Evolutionary conservation across 2,329 filamentous ascomycete genomes (phyloP), one percentile per base, ranked within the genome.

Genomic region (Aspergillus costaricaensis): DNA sequence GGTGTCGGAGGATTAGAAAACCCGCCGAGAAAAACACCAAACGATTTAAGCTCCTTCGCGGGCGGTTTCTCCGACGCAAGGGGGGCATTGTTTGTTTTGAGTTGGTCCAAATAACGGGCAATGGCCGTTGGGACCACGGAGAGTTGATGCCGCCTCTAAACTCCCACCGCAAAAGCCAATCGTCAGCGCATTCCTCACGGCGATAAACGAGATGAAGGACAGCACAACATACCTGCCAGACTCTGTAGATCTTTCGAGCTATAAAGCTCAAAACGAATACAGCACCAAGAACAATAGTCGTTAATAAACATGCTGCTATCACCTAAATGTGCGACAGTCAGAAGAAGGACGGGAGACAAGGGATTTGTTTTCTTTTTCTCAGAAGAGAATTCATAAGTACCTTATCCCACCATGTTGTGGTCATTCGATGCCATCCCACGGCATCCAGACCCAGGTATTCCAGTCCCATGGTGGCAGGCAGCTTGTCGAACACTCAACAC

Each of bases 11-110:
- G 73, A 32, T 36, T 64, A 7, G 62, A 62, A 49, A 77, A 72
- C 21, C 55, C 48, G 4, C 76, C 75, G 5, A 77, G 69, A 60
- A 70, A 77, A 3, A 76, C 70, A 1, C 73, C 73, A 65, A 74
- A 74, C 1, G 70, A 67, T 63, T 60, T 62, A 12, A 62, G 57
- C 3, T 66, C 60, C 19, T 56, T 30, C 17, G 30, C 25, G 5
- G 27, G 15, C 5, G 44, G 23, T 36, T 36, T 47, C 10, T 57
- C 55, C 8, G 51, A 27, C 12, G 27, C 47, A 4, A 63, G 58
- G 5, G 49, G 14, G 1, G 56, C 43, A 8, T 61, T 58, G 8
- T 66, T 55, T 32, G 38, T 50, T 15, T 58, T 58, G 17, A 66
- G 52, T 17, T 57, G 62, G 14, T 58, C 56, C 15, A 66, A 55